Evolutionary conservation across 228 moss, liverwort and hornwort genomes (phyloP).

Genomic region (Sphagnum magellanicum): DNA sequence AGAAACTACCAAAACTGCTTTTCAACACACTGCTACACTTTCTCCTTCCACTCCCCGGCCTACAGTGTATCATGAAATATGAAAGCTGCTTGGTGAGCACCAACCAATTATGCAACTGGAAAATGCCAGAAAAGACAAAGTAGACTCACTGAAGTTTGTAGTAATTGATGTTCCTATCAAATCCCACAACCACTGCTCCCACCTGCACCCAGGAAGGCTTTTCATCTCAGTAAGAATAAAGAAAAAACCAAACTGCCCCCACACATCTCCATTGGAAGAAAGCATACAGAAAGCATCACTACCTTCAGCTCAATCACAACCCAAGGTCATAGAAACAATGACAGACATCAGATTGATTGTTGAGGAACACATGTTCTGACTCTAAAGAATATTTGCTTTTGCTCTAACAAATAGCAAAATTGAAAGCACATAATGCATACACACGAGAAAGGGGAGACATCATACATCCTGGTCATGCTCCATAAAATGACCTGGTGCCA

Average conservation of each 20-base stretch:
- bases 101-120: too few relatives aligned
- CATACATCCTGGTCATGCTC: conserved; percentile 78
- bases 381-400: not conserved
- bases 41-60: too few relatives aligned
- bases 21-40: too few relatives aligned
- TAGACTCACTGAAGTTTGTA: conserved; percentile 78
- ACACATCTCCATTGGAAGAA: too few relatives aligned
- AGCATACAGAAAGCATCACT: too few relatives aligned
- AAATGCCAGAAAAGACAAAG: not conserved
- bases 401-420: not conserved
- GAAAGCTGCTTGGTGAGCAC: too few relatives aligned
- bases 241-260: too few relatives aligned
- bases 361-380: not conserved
- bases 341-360: not conserved
- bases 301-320: not conserved
- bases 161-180: conserved; percentile 80
- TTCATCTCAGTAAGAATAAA: not conserved
- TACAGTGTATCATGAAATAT: too few relatives aligned
- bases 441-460: conserved; percentile 1
- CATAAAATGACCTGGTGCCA: conserved; percentile 54
- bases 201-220: conserved; percentile 33
- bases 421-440: not conserved
- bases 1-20: too few relatives aligned
- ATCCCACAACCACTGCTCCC: conserved; percentile 91
- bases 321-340: not conserved